Conservation (phyloP, 75 land plant genomes). For the Larix kaempferi region DNA sequence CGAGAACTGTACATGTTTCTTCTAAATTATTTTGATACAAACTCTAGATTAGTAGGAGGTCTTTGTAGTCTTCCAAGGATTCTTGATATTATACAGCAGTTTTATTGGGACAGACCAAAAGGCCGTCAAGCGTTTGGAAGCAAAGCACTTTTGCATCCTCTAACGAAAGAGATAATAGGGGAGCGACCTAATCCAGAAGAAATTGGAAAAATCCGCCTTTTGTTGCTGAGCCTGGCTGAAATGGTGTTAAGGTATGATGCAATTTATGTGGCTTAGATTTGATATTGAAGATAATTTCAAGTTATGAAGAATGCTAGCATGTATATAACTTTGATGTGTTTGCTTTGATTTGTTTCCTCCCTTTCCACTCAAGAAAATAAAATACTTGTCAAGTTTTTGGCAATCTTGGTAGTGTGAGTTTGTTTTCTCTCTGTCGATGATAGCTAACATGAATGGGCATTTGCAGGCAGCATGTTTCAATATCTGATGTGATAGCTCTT, state of each 20-base stretch:
- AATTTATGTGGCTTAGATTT: neutral
- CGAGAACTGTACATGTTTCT: constrained; percentile 79
- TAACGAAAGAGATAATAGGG: constrained; percentile 51
- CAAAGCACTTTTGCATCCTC: constrained; percentile 57
- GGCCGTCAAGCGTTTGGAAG: constrained; percentile 33
- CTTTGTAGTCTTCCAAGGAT: constrained; percentile 67
- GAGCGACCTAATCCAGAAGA: constrained; percentile 71
- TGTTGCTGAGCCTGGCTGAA: constrained; percentile 84
- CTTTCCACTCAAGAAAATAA: neutral
- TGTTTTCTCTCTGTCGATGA: neutral
- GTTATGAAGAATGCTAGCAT: neutral
- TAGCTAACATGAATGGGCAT: neutral
- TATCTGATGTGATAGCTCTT: constrained; percentile 72
- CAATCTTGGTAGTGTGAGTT: neutral
- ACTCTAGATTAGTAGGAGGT: constrained; percentile 37
- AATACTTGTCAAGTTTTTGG: neutral
- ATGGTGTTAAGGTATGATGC: constrained; percentile 67
- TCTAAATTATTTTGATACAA: constrained; percentile 67
- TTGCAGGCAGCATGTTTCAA: constrained; percentile 63
- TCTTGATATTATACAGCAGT: constrained; percentile 76
- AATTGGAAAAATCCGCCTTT: constrained; percentile 76
- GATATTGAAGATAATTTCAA: neutral
- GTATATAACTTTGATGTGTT: neutral
- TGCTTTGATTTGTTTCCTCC: neutral
- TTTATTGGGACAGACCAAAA: constrained; percentile 82